These are phyloP conservation scores for Cenchrus purpureus DNA, from an alignment of 176 grass and related monocot species.

Conservation along the genomic window DNA sequence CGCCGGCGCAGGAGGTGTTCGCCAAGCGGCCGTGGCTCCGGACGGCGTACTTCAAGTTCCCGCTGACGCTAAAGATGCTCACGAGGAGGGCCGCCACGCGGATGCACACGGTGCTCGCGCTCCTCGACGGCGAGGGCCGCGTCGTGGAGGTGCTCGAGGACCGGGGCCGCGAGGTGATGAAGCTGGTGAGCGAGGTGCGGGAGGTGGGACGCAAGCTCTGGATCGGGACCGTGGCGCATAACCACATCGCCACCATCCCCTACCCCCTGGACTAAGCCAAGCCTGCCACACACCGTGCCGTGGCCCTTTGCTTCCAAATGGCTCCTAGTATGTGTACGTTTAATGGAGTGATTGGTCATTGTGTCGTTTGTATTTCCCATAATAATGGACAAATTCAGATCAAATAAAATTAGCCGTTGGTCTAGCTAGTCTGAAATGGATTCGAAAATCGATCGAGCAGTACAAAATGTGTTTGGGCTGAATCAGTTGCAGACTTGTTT, in stretches of 20 bases:
- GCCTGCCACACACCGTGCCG: neutral
- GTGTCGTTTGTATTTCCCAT: neutral
- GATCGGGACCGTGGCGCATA: conserved; percentile 90
- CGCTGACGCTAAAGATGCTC: conserved; percentile 62
- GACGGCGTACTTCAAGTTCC: conserved; percentile 70
- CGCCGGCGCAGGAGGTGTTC: conserved; percentile 63
- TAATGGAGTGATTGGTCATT: neutral
- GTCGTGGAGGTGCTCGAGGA: conserved; percentile 83
- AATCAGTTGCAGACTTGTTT: neutral
- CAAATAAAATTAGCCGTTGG: neutral
- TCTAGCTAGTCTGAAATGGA: neutral
- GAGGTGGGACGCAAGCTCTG: conserved; percentile 77
- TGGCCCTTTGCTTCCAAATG: neutral
- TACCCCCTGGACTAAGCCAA: conserved; percentile 54
- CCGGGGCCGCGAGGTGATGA: conserved; percentile 75
- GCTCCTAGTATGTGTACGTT: neutral
- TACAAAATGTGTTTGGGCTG: neutral
- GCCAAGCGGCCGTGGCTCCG: conserved; percentile 83
- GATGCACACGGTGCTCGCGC: conserved; percentile 79
- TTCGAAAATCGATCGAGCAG: neutral
- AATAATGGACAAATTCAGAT: conserved; percentile 25
- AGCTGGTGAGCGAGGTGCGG: conserved; percentile 86
- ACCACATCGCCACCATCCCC: conserved; percentile 77
- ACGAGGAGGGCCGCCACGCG: conserved; percentile 57
- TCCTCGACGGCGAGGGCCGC: conserved; percentile 68